These are phyloP conservation scores for Dactylorhiza incarnata DNA, from an alignment of 106 monocot species.

Conservation along the genomic window DNA sequence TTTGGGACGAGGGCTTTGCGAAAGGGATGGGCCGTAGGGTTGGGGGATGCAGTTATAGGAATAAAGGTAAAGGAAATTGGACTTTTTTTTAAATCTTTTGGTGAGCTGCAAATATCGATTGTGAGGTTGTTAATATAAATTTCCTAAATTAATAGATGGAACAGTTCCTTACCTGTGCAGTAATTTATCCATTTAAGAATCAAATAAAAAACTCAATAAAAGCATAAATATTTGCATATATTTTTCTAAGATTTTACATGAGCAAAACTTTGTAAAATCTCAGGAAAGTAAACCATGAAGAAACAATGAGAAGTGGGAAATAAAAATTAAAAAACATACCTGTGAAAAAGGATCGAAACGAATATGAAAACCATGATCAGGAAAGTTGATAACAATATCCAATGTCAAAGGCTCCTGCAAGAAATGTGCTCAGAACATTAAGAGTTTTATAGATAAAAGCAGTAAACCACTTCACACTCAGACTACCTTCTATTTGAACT, in stretches of 20 bases:
- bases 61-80: too few species aligned
- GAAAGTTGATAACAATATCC: slow-evolving; percentile 91
- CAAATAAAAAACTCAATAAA: not conserved
- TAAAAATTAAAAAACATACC: slow-evolving; percentile 28
- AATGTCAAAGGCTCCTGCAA: slow-evolving; percentile 84
- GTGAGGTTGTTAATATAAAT: too few species aligned
- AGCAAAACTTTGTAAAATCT: not conserved
- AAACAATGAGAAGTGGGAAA: not conserved
- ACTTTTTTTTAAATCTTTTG: too few species aligned
- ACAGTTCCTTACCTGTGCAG: not conserved
- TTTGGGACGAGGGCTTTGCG: too few species aligned
- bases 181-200: not conserved
- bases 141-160: not conserved
- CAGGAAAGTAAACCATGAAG: not conserved
- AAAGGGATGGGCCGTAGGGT: too few species aligned
- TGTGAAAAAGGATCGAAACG: slow-evolving; percentile 98
- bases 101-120: too few species aligned
- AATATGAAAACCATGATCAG: slow-evolving; percentile 98
- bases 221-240: not conserved
- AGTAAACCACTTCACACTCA: not conserved
- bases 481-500: not conserved
- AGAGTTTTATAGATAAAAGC: not conserved
- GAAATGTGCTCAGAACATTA: slow-evolving; percentile 1
- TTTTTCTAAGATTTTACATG: not conserved
- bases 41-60: too few species aligned